Percentiles rank a stretch among this genome's conserved stretches.
phyloP scores from a whole-genome alignment of 192 early-diverging fungal species.

The Mortierella hygrophila region DNA sequence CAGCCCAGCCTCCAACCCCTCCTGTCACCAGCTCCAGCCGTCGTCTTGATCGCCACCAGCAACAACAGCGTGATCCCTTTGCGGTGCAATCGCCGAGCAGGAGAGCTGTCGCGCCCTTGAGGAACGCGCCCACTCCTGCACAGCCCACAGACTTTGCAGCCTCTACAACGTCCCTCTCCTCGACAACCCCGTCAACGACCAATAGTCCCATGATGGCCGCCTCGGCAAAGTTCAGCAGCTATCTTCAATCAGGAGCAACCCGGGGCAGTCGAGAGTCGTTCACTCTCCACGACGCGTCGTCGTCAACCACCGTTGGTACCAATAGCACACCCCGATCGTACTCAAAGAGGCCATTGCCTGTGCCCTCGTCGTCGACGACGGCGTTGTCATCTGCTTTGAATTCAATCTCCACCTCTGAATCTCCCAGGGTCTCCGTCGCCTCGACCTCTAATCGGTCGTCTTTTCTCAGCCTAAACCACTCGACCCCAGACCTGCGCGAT shows the following conservation, averaged over 20 bases:
- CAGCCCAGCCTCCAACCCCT: slow-evolving; percentile 40
- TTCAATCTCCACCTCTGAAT: slow-evolving; percentile 3
- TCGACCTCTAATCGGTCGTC: neutral
- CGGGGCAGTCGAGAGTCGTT: slow-evolving; percentile 24
- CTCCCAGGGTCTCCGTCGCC: slow-evolving; percentile 17
- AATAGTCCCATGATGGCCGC: slow-evolving; percentile 34
- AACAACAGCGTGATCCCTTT: slow-evolving; percentile 5
- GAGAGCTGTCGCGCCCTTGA: slow-evolving; percentile 13
- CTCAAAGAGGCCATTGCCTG: slow-evolving; percentile 29
- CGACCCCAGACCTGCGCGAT: slow-evolving; percentile 12
- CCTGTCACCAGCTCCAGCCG: slow-evolving; percentile 21
- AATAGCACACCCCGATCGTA: slow-evolving; percentile 15
- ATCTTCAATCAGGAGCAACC: slow-evolving; percentile 23
- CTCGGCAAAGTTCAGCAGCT: slow-evolving; percentile 39
- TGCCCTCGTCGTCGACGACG: slow-evolving; percentile 12
- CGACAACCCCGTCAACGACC: neutral
- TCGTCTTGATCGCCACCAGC: neutral
- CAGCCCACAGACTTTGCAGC: slow-evolving; percentile 6
- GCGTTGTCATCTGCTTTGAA: slow-evolving; percentile 4
- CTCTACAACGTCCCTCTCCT: neutral
- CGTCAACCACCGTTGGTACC: slow-evolving; percentile 7
- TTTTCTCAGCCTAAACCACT: slow-evolving; percentile 3
- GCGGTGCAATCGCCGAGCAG: neutral
- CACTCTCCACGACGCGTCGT: neutral
- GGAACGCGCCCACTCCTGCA: neutral